phyloP scores from a whole-genome alignment of 1,284 basidiomycete species.

The Earliella scabrosa region DNA sequence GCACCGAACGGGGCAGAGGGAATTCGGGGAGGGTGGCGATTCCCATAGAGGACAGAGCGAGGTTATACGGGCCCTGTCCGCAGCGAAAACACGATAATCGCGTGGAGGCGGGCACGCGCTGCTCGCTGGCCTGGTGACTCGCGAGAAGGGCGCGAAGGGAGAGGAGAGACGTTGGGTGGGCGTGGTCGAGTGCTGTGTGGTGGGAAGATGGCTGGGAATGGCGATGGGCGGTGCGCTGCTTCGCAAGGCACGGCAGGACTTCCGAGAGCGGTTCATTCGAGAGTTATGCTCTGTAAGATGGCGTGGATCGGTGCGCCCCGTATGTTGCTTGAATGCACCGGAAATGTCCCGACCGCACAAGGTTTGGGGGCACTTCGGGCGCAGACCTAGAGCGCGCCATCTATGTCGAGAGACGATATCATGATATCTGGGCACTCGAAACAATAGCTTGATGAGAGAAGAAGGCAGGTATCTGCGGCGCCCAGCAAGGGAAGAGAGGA shows the following conservation, averaged over 20 bases:
- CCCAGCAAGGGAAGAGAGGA: neutral
- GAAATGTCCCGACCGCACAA: neutral
- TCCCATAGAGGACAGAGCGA: conserved; percentile 11
- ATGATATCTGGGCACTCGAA: neutral
- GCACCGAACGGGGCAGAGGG: conserved; percentile 20
- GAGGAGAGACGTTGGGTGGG: conserved; percentile 14
- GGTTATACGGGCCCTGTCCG: conserved; percentile 10
- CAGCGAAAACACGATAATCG: conserved; percentile 21
- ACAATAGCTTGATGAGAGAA: neutral
- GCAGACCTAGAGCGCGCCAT: neutral
- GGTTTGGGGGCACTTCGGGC: neutral
- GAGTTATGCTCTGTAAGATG: neutral
- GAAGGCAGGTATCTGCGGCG: neutral
- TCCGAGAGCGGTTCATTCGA: conserved; percentile 9
- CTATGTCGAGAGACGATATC: neutral
- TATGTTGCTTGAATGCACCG: neutral
- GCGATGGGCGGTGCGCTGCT: conserved; percentile 21
- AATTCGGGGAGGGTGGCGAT: conserved; percentile 11
- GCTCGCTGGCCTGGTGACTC: conserved; percentile 16
- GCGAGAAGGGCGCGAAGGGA: conserved; percentile 9
- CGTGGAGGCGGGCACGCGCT: conserved; percentile 8
- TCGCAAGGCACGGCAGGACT: conserved; percentile 5
- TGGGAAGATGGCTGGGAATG: conserved; percentile 9
- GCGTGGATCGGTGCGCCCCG: neutral
- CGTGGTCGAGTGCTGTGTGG: neutral